Evolutionary conservation across 2,329 filamentous ascomycete species (phyloP).

Genomic region (Cercospora sp.): DNA sequence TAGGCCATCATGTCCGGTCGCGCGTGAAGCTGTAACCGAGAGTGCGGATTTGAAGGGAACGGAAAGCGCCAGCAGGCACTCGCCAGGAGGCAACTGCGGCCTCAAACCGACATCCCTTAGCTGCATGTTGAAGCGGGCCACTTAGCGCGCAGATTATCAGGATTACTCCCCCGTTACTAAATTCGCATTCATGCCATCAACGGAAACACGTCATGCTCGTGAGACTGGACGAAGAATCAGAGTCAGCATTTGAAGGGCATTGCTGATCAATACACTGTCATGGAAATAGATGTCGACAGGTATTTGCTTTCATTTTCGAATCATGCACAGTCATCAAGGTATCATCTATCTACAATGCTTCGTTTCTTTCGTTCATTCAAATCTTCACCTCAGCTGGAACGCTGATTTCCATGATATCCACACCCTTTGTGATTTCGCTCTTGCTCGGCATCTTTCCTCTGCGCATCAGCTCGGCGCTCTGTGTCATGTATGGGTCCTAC

Average conservation of each 20-base stretch:
- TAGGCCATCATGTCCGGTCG: too few species aligned
- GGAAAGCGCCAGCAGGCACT: too few species aligned
- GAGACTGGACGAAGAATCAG: too few species aligned
- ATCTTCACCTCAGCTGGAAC: constrained; percentile 46
- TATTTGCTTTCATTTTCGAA: background rate
- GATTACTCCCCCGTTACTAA: too few species aligned
- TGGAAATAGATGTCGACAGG: too few species aligned
- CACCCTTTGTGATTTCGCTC: constrained; percentile 67
- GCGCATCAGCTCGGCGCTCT: constrained; percentile 82
- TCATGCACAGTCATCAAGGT: background rate
- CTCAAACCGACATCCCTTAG: background rate
- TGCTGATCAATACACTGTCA: too few species aligned
- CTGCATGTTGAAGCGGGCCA: background rate
- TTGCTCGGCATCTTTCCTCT: constrained; percentile 79
- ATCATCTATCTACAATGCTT: background rate
- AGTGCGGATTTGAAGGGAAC: too few species aligned
- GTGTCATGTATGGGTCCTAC: constrained; percentile 78
- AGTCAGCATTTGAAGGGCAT: too few species aligned
- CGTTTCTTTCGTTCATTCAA: constrained; percentile 8
- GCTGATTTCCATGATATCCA: constrained; percentile 48
- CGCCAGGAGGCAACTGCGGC: background rate
- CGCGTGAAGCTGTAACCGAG: too few species aligned
- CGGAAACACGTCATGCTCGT: too few species aligned
- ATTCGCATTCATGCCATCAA: background rate
- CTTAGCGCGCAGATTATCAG: too few species aligned